Evolutionary conservation across 2,329 filamentous ascomycete genomes (phyloP), one percentile per base, ranked within the genome.

Genomic region (Cadophora sp.): DNA sequence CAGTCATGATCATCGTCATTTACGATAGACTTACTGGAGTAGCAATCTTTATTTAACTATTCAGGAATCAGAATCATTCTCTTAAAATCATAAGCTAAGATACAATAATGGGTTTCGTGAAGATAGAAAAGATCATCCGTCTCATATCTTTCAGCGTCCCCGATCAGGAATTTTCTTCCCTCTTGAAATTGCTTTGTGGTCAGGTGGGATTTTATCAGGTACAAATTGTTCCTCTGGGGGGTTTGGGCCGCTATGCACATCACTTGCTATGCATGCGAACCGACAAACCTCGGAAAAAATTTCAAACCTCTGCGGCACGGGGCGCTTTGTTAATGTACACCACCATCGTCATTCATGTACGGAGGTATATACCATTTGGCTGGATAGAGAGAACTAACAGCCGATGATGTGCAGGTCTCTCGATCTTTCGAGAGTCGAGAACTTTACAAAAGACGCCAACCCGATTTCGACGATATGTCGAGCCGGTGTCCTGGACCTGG

Each of bases 241-340:
- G 43, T 71, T 76, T 74, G 69, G 75, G 75, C 73, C 71, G 75
- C 74, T 26, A 76, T 75, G 73, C 73, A 64, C 68, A 70, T 68
- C 69, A 74, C 66, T 55, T 46, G n/a, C n/a, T n/a, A n/a, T 69
- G 65, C 65, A 65, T 50, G 65, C 48, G 63, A 55, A 48, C 67
- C 55, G 29, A 67, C 43, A 62, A 64, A 71, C 68, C 63, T 67
- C 67, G 68, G 71, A 70, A 68, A 65, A 66, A 67, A 65, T 67
- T 43, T 55, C 56, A 50, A 50, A n/a, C 65, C 68, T 70, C 68
- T 65, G 67, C 72, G 71, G 73, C 73, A 74, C 69, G 68, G 69
- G 68, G 64, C 69, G 68, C 62, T 60, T 66, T 68, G n/a, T n/a
- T 19, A 51, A 43, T 2, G 31, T 29, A 6, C 26, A 51, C 27